These are phyloP conservation scores for Acacia concinna DNA, from an alignment of 331 rosid genomes.

Conservation along the genomic window DNA sequence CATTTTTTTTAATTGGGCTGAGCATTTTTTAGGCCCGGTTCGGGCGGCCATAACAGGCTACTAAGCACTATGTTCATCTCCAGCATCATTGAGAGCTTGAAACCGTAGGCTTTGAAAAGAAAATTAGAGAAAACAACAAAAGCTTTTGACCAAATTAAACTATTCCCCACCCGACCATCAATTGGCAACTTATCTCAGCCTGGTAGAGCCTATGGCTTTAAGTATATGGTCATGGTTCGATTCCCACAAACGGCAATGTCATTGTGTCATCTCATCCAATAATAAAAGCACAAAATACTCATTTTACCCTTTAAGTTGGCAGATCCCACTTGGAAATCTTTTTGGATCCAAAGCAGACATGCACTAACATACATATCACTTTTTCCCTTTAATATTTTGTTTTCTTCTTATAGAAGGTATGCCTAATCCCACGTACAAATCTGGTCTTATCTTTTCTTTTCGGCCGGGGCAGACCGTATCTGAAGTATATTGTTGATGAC, in stretches of 20 bases:
- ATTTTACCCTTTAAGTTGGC: not conserved
- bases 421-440: not conserved
- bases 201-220: too few species aligned
- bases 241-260: constrained; percentile 58
- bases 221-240: constrained; percentile 80
- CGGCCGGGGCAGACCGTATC: not conserved
- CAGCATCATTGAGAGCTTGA: too few species aligned
- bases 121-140: too few species aligned
- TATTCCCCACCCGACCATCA: too few species aligned
- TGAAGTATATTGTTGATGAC: not conserved
- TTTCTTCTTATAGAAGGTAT: not conserved
- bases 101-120: too few species aligned
- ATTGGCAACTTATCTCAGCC: too few species aligned
- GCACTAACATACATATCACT: constrained; percentile 15
- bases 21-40: too few species aligned
- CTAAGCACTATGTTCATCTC: too few species aligned
- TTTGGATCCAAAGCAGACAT: not conserved
- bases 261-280: not conserved
- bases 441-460: not conserved
- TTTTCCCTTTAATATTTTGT: not conserved
- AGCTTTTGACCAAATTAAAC: too few species aligned
- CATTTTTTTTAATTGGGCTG: too few species aligned
- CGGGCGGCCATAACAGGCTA: too few species aligned
- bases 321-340: not conserved
- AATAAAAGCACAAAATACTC: not conserved